phyloP scores from a whole-genome alignment of 768 basidiomycete species.

The Podaxis pistillaris region DNA sequence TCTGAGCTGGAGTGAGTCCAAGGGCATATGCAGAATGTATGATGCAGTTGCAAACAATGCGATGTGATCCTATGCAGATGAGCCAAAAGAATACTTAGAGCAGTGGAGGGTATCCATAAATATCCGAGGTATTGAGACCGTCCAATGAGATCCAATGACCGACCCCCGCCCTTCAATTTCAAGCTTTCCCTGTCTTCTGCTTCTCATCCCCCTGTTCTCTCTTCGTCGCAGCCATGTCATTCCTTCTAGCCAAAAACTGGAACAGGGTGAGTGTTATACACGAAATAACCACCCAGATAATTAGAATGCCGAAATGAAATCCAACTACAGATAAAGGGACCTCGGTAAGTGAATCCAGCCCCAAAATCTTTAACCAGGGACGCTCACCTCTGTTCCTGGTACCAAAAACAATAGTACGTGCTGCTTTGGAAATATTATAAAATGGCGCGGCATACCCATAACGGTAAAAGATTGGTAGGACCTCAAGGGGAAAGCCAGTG shows the following conservation, averaged over 20 bases:
- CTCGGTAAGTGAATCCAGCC: neutral
- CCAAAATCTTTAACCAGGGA: neutral
- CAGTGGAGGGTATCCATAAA: no score
- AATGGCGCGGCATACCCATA: constrained; percentile 67
- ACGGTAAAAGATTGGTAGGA: constrained; percentile 50
- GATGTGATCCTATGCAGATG: neutral
- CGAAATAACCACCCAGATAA: constrained; percentile 56
- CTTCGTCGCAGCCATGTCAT: constrained; percentile 14
- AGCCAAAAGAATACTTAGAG: neutral
- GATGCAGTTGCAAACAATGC: neutral
- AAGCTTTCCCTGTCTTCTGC: neutral
- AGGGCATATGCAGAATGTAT: neutral
- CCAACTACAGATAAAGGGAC: constrained; percentile 41
- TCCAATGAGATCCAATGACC: neutral
- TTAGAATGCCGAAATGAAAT: constrained; percentile 56
- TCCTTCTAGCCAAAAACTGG: constrained; percentile 38
- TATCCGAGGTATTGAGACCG: neutral
- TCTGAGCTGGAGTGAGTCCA: neutral
- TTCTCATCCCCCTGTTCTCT: neutral
- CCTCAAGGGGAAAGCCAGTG: constrained; percentile 48
- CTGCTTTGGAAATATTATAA: constrained; percentile 54
- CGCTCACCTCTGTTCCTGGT: constrained; percentile 53
- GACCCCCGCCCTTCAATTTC: neutral
- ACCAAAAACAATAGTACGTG: constrained; percentile 55
- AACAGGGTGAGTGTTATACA: constrained; percentile 51